Percentiles rank a stretch among this genome's conserved stretches.
These are phyloP conservation scores for Dalbergia oliveri DNA, from an alignment of 306 rosid species.

Conservation along the genomic window DNA sequence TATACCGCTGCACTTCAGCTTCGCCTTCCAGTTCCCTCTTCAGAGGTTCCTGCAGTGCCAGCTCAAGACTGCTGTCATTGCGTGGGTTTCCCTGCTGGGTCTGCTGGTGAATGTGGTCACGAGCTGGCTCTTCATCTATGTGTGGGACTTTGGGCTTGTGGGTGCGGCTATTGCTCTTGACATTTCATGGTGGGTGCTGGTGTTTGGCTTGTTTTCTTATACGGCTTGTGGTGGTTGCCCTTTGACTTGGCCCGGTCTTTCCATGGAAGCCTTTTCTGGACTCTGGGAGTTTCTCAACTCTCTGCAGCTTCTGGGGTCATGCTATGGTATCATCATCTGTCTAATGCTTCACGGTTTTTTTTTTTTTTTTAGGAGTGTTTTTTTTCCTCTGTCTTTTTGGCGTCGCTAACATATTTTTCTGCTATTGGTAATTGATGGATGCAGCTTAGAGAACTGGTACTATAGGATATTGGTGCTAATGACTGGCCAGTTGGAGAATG, in stretches of 20 bases:
- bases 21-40: slow-evolving; percentile 79
- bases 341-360: background rate
- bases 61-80: slow-evolving; percentile 61
- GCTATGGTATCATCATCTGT: slow-evolving; percentile 60
- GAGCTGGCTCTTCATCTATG: slow-evolving; percentile 62
- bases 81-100: slow-evolving; percentile 62
- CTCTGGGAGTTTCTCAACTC: slow-evolving; percentile 76
- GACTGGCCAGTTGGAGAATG: slow-evolving; percentile 75
- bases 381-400: too few relatives aligned
- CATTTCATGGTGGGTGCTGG: slow-evolving; percentile 75
- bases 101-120: slow-evolving; percentile 51
- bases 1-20: slow-evolving; percentile 83
- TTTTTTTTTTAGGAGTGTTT: background rate
- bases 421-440: background rate
- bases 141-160: slow-evolving; percentile 61
- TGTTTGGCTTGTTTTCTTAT: slow-evolving; percentile 57
- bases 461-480: slow-evolving; percentile 68
- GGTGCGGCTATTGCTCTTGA: slow-evolving; percentile 79
- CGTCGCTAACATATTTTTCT: too few relatives aligned
- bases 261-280: slow-evolving; percentile 68
- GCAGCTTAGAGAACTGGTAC: slow-evolving; percentile 85
- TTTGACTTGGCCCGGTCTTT: slow-evolving; percentile 72
- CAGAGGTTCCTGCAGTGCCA: slow-evolving; percentile 81
- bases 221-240: slow-evolving; percentile 71
- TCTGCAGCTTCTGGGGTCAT: slow-evolving; percentile 77